phyloP scores from a whole-genome alignment of 495 filamentous ascomycete species.

The Bacidia gigantensis region DNA sequence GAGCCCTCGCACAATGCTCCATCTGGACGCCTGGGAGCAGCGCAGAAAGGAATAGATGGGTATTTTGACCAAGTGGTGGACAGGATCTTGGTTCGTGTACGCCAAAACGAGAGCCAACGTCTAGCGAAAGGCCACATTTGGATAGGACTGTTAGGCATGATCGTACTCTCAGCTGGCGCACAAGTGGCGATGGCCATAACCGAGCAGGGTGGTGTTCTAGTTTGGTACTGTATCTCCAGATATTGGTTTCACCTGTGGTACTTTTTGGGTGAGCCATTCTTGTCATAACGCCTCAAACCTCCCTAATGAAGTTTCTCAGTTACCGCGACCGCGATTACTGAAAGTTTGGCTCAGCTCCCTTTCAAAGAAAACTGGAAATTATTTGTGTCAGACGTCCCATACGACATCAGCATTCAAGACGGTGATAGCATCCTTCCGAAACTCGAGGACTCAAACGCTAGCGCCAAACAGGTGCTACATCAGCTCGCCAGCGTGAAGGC shows the following conservation, averaged over 20 bases:
- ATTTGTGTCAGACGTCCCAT: constrained; percentile 6
- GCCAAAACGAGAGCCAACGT: neutral
- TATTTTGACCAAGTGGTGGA: neutral
- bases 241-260: too few relatives aligned
- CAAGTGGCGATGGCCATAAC: too few relatives aligned
- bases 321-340: neutral
- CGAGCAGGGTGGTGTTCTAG: too few relatives aligned
- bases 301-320: neutral
- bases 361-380: constrained; percentile 13
- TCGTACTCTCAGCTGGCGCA: constrained; percentile 5
- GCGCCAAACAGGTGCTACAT: neutral
- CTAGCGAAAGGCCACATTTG: constrained; percentile 6
- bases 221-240: too few relatives aligned
- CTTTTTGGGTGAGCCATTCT: constrained; percentile 5
- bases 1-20: neutral
- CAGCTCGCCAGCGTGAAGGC: neutral
- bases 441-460: neutral
- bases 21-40: neutral
- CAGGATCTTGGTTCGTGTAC: neutral
- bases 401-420: constrained; percentile 1
- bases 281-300: neutral
- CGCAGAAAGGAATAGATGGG: neutral
- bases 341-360: constrained; percentile 8
- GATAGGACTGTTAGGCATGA: constrained; percentile 10
- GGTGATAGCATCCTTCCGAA: neutral